Conservation (phyloP, 352 stramenopile genomes). For the Globisporangium lucens region DNA sequence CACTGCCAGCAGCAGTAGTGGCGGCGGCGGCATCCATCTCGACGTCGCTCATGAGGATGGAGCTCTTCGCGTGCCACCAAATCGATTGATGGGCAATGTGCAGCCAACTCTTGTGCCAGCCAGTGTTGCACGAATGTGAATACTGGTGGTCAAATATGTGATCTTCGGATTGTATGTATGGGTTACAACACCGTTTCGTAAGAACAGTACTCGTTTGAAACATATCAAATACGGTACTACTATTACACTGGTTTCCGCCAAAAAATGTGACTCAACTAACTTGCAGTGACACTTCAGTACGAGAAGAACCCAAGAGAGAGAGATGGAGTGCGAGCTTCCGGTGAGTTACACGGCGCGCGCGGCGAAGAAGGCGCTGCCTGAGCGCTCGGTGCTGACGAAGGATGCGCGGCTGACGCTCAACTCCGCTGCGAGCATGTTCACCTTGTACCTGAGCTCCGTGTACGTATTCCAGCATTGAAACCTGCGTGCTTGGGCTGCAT, state of each 20-base stretch:
- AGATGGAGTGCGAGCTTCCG: slow-evolving; percentile 72
- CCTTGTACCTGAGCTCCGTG: slow-evolving; percentile 69
- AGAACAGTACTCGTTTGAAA: not conserved
- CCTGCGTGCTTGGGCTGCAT: not conserved
- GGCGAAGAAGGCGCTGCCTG: slow-evolving; percentile 65
- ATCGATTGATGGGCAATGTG: not conserved
- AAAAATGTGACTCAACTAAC: slow-evolving; percentile 10
- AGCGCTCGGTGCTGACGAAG: slow-evolving; percentile 62
- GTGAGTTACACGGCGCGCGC: slow-evolving; percentile 62
- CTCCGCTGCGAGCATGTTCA: slow-evolving; percentile 73
- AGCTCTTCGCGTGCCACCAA: not conserved
- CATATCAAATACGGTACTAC: not conserved
- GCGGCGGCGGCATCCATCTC: slow-evolving; percentile 5
- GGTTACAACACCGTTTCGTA: not conserved
- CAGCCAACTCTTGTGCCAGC: not conserved
- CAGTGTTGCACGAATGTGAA: not conserved
- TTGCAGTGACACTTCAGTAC: not conserved
- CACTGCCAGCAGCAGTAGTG: not conserved
- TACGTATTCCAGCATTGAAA: slow-evolving; percentile 22
- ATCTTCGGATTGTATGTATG: not conserved
- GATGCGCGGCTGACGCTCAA: slow-evolving; percentile 71
- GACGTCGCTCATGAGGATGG: slow-evolving; percentile 5
- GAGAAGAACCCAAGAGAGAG: not conserved
- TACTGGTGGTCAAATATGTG: too few relatives aligned
- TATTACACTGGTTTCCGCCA: not conserved